phyloP scores from a whole-genome alignment of 2,329 filamentous ascomycete genomes.

The Fusarium chlamydosporum region DNA sequence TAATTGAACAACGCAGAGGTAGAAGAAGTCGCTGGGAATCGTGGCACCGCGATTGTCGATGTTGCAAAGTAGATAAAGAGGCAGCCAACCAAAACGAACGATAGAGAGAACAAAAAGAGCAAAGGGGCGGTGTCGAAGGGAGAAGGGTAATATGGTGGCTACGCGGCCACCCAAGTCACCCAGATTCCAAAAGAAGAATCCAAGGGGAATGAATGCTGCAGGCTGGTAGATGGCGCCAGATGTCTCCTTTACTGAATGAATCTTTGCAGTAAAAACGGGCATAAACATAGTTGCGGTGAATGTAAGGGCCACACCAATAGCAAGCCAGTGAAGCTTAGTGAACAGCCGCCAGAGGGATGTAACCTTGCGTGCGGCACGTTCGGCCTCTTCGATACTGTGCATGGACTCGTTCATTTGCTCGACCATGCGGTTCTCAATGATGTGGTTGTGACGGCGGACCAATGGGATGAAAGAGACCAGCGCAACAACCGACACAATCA shows the following conservation, averaged over 20 bases:
- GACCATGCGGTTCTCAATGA: constrained; percentile 65
- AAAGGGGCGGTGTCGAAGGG: constrained; percentile 72
- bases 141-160: constrained; percentile 70
- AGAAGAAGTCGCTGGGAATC: constrained; percentile 87
- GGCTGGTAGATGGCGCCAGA: constrained; percentile 74
- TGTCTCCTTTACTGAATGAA: constrained; percentile 60
- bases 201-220: constrained; percentile 87
- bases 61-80: constrained; percentile 92
- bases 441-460: constrained; percentile 69
- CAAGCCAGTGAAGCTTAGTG: constrained; percentile 82
- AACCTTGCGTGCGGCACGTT: constrained; percentile 65
- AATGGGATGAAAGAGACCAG: constrained; percentile 83
- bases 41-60: constrained; percentile 80
- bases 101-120: constrained; percentile 77
- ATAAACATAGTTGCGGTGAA: constrained; percentile 94
- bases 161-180: constrained; percentile 87
- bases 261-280: constrained; percentile 87
- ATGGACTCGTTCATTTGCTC: constrained; percentile 66
- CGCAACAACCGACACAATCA: constrained; percentile 77
- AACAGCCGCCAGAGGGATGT: constrained; percentile 75
- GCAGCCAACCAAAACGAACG: constrained; percentile 78
- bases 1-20: constrained; percentile 85
- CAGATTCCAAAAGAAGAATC: constrained; percentile 92
- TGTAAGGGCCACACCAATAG: constrained; percentile 81
- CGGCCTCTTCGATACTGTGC: constrained; percentile 66